Evolutionary conservation across 2,329 filamentous ascomycete genomes (phyloP).

Genomic region (Pseudogymnoascus sp.): DNA sequence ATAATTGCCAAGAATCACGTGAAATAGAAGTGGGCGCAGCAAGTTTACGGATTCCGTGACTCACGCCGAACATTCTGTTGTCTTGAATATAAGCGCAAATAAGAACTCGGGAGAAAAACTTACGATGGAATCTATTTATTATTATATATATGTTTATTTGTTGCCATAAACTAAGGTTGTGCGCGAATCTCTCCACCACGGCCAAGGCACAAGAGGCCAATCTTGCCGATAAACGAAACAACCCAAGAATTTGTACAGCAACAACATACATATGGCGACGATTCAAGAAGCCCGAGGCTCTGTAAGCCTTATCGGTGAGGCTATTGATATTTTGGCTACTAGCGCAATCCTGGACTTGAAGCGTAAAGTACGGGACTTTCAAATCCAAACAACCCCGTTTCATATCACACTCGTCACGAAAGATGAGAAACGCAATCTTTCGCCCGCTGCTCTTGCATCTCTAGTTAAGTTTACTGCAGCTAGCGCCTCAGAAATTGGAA

Average conservation of each 20-base stretch:
- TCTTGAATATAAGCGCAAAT: not conserved
- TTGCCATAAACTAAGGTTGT: not conserved
- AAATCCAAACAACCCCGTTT: slow-evolving; percentile 1
- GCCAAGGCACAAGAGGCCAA: not conserved
- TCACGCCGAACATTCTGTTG: not conserved
- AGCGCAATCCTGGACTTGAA: not conserved
- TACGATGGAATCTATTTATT: not conserved
- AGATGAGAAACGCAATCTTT: slow-evolving; percentile 4
- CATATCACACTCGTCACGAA: slow-evolving; percentile 1
- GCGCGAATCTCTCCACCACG: not conserved
- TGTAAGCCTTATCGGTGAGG: not conserved
- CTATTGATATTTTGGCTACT: not conserved
- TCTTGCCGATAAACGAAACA: not conserved
- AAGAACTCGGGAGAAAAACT: not conserved
- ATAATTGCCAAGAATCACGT: not conserved
- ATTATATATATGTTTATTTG: not conserved
- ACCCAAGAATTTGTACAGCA: not conserved
- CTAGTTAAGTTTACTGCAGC: not conserved
- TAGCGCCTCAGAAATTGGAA: not conserved
- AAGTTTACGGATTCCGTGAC: not conserved
- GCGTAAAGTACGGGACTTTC: not conserved
- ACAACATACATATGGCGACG: not conserved
- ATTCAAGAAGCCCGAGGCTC: not conserved
- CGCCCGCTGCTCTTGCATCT: not conserved
- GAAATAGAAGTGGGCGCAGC: not conserved